phyloP scores from a whole-genome alignment of 768 basidiomycete genomes.

The Thelephora aurantiotincta region DNA sequence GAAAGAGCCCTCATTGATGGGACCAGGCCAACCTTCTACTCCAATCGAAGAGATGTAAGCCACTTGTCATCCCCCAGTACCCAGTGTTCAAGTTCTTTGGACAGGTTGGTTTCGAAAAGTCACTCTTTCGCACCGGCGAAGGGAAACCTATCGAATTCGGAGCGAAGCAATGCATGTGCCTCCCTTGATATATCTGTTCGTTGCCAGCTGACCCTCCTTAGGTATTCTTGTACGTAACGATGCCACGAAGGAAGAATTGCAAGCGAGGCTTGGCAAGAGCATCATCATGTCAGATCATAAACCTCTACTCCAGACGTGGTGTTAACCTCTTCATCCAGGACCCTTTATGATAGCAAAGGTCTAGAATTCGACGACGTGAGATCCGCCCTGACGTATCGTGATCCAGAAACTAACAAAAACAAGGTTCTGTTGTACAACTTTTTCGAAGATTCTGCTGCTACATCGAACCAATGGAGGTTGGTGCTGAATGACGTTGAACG shows the following conservation, averaged over 20 bases:
- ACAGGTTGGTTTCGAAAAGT: background rate
- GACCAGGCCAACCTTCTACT: constrained; percentile 43
- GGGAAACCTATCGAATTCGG: constrained; percentile 43
- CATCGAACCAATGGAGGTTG: constrained; percentile 43
- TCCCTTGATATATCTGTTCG: background rate
- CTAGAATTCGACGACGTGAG: constrained; percentile 51
- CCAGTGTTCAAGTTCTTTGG: background rate
- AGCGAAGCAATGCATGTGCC: constrained; percentile 42
- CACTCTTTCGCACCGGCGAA: constrained; percentile 14
- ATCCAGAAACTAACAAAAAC: background rate
- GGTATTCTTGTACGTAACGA: constrained; percentile 62
- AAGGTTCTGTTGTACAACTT: constrained; percentile 67
- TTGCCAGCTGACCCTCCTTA: constrained; percentile 12
- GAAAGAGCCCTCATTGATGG: constrained; percentile 45
- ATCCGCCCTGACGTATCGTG: background rate
- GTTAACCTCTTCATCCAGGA: constrained; percentile 15
- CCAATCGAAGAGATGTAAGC: constrained; percentile 18
- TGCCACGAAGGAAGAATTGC: constrained; percentile 30
- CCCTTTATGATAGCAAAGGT: constrained; percentile 51
- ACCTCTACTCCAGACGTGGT: too few species aligned
- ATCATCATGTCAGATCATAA: constrained; percentile 34
- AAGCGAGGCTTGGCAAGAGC: constrained; percentile 40
- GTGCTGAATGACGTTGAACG: constrained; percentile 29
- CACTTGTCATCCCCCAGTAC: background rate
- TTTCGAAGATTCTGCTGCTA: constrained; percentile 47